Evolutionary conservation across 2,329 filamentous ascomycete genomes (phyloP).

Genomic region (Triangularia setosa): DNA sequence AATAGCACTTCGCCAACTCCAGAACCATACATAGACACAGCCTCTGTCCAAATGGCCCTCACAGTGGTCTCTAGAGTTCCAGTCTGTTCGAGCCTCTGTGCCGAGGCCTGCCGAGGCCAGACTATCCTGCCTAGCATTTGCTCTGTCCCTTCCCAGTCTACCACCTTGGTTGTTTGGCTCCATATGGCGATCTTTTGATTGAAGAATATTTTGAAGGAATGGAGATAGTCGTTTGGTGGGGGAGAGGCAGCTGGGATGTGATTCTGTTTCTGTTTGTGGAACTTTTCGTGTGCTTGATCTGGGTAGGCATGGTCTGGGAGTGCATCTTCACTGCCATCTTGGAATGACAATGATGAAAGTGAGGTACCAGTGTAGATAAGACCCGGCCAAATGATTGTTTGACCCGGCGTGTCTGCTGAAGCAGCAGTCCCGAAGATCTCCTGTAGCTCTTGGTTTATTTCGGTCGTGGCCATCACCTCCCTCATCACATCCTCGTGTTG

Average conservation of each 20-base stretch:
- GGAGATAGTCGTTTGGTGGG: neutral
- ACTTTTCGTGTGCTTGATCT: neutral
- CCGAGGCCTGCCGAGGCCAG: constrained; percentile 1
- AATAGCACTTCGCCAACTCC: too few species aligned
- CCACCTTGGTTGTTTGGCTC: constrained; percentile 1
- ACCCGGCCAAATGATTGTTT: neutral
- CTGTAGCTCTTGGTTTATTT: neutral
- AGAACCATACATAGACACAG: neutral
- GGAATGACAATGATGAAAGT: neutral
- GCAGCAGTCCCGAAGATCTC: neutral
- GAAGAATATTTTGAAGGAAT: constrained; percentile 11
- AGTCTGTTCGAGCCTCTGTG: neutral
- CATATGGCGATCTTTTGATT: constrained; percentile 9
- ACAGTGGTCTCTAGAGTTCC: neutral
- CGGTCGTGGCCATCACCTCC: neutral
- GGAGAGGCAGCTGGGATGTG: neutral
- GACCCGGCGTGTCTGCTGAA: neutral
- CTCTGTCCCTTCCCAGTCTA: constrained; percentile 5
- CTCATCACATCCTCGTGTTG: neutral
- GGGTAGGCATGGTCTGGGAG: neutral
- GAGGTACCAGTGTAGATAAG: neutral
- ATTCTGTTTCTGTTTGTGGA: neutral
- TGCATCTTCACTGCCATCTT: neutral
- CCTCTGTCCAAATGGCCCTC: neutral
- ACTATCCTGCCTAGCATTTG: constrained; percentile 7